A percentile compares a stretch with the other conserved stretches of the same genome.
These are phyloP conservation scores for sorghum (Sorghum bicolor) DNA, from an alignment of 176 grass and related monocot genomes.

Conservation along the genomic window Sorghum_bicolor_NCBIv3 NC_012876.2:60750001-60750500, in stretches of 20 bases:
- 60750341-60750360: slow-evolving; percentile 4
- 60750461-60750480: too few relatives aligned
- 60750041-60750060: not conserved
- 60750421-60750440: too few relatives aligned
- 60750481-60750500: too few relatives aligned
- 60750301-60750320: slow-evolving; percentile 63
- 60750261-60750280: slow-evolving; percentile 78
- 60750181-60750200: slow-evolving; percentile 38
- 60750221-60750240: slow-evolving; percentile 53
- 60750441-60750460: too few relatives aligned
- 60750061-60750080: not conserved
- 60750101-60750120: not conserved
- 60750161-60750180: slow-evolving; percentile 90
- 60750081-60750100: not conserved
- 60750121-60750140: slow-evolving; percentile 63
- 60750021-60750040: not conserved
- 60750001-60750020: not conserved
- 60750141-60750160: slow-evolving; percentile 62
- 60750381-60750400: not conserved
- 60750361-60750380: not conserved
- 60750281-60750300: slow-evolving; percentile 85
- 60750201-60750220: slow-evolving; percentile 74
- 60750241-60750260: slow-evolving; percentile 67
- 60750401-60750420: too few relatives aligned
- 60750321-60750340: slow-evolving; percentile 48